These are phyloP conservation scores for Obelidium mucronatum DNA, from an alignment of 192 early-diverging fungal species.

Conservation along the genomic window DNA sequence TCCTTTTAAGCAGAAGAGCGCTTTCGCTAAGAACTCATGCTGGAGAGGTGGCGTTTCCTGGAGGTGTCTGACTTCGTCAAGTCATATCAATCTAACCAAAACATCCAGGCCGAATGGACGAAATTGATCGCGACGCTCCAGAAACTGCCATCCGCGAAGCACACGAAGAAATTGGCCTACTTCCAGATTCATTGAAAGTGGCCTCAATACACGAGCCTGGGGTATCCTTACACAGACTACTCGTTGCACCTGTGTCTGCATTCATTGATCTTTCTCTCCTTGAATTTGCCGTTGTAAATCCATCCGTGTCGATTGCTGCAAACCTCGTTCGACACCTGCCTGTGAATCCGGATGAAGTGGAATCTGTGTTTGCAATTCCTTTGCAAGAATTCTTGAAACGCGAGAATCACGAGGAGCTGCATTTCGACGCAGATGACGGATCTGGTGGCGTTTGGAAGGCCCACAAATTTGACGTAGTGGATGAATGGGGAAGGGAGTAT, in stretches of 20 bases:
- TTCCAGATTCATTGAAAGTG: constrained; percentile 30
- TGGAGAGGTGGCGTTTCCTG: constrained; percentile 50
- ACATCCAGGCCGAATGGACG: constrained; percentile 38
- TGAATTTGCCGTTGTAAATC: neutral
- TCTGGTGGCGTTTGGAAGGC: neutral
- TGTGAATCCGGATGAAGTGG: constrained; percentile 41
- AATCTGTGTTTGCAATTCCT: constrained; percentile 41
- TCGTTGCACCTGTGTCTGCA: constrained; percentile 45
- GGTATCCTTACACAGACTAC: constrained; percentile 34
- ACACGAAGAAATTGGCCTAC: constrained; percentile 49
- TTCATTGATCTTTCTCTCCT: neutral
- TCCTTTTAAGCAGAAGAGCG: constrained; percentile 39
- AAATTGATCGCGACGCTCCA: constrained; percentile 25
- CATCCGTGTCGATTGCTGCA: neutral
- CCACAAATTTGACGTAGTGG: neutral
- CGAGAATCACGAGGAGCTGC: constrained; percentile 13
- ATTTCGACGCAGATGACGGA: neutral
- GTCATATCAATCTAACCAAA: too few relatives aligned
- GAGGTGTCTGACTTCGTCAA: constrained; percentile 34
- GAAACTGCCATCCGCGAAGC: constrained; percentile 47
- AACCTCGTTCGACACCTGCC: neutral
- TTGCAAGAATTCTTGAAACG: constrained; percentile 28
- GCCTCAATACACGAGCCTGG: constrained; percentile 30
- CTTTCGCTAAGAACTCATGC: constrained; percentile 41
- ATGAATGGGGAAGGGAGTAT: neutral